phyloP scores from a whole-genome alignment of 768 basidiomycete species.

The Collybia sordida region DNA sequence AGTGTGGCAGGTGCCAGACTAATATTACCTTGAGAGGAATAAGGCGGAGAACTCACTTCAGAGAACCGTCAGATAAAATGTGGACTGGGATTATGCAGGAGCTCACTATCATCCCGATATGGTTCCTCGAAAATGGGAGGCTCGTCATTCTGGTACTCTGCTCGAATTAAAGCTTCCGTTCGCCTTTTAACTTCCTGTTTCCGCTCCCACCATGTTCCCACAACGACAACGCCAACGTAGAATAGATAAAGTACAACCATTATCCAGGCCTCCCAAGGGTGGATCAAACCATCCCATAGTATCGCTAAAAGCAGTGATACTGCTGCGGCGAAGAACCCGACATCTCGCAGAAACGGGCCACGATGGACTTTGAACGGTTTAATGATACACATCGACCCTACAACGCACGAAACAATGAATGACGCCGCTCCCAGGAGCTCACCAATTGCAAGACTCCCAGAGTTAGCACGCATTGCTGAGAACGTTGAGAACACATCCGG shows the following conservation, averaged over 20 bases:
- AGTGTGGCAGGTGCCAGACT: slow-evolving; percentile 25
- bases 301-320: slow-evolving; percentile 75
- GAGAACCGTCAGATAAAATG: neutral
- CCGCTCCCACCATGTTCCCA: slow-evolving; percentile 75
- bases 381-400: slow-evolving; percentile 97
- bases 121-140: slow-evolving; percentile 40
- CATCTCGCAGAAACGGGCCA: slow-evolving; percentile 86
- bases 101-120: slow-evolving; percentile 66
- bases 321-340: slow-evolving; percentile 90
- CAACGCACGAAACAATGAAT: slow-evolving; percentile 95
- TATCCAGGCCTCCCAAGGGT: slow-evolving; percentile 65
- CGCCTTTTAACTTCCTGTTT: slow-evolving; percentile 46
- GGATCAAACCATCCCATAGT: slow-evolving; percentile 74
- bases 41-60: slow-evolving; percentile 10
- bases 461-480: slow-evolving; percentile 82
- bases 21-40: slow-evolving; percentile 10
- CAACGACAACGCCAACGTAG: slow-evolving; percentile 77
- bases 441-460: slow-evolving; percentile 89
- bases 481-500: slow-evolving; percentile 97
- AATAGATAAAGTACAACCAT: slow-evolving; percentile 73
- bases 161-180: slow-evolving; percentile 52
- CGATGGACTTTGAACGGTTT: slow-evolving; percentile 87
- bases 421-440: slow-evolving; percentile 94
- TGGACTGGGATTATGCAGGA: neutral
- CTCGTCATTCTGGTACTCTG: slow-evolving; percentile 54